phyloP scores from a whole-genome alignment of 805 yeast species.

The Cyberlindnera amylophila region DNA sequence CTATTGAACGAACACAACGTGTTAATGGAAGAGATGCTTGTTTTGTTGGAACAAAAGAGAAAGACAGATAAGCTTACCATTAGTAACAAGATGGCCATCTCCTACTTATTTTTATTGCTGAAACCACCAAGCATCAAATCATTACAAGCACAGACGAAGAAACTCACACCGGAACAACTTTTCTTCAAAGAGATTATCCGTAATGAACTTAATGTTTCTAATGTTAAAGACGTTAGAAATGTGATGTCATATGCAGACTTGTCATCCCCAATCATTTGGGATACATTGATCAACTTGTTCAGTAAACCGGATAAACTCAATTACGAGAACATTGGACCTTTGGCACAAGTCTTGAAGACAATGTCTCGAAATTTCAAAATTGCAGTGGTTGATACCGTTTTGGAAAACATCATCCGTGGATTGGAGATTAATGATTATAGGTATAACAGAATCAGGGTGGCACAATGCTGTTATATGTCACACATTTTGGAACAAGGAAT shows the following conservation, averaged over 20 bases:
- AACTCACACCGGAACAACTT: constrained; percentile 39
- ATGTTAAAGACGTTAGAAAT: constrained; percentile 32
- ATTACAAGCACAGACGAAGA: constrained; percentile 21
- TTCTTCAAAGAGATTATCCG: constrained; percentile 50
- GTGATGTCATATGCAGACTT: constrained; percentile 45
- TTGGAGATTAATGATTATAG: constrained; percentile 62
- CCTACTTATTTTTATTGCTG: constrained; percentile 49
- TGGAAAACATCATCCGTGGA: constrained; percentile 64
- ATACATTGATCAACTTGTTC: constrained; percentile 40
- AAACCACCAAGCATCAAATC: constrained; percentile 50
- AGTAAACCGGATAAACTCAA: constrained; percentile 58
- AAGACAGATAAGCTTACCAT: constrained; percentile 46
- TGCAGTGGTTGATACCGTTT: constrained; percentile 52
- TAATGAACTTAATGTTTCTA: constrained; percentile 42
- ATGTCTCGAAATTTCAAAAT: constrained; percentile 40
- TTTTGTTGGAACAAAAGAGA: constrained; percentile 46
- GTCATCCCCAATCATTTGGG: constrained; percentile 33
- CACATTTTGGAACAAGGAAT: constrained; percentile 50
- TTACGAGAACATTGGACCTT: constrained; percentile 47
- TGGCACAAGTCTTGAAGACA: constrained; percentile 46
- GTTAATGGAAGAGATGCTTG: constrained; percentile 62
- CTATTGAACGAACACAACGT: constrained; percentile 54
- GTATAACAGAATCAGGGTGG: constrained; percentile 54
- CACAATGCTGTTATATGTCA: constrained; percentile 57
- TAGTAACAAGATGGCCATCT: constrained; percentile 55